These are phyloP conservation scores for Rhodotorula sp. DNA, from an alignment of 1,284 basidiomycete species.

Conservation along the genomic window DNA sequence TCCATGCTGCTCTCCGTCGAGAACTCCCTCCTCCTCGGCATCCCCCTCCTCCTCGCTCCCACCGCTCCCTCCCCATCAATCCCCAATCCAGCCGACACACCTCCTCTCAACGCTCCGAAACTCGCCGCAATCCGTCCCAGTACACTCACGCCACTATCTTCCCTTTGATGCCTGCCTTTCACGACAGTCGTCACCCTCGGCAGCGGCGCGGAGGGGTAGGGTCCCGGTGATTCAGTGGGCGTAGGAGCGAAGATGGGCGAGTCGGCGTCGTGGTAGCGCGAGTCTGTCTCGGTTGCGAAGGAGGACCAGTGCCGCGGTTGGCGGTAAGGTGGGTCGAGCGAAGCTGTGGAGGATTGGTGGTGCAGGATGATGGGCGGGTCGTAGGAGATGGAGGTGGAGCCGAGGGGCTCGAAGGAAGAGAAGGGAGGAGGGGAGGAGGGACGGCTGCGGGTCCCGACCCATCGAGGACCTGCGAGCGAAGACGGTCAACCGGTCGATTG, in stretches of 20 bases:
- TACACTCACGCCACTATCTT: constrained; percentile 6
- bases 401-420: not conserved
- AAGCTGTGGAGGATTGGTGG: not conserved
- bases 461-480: not conserved
- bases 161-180: not conserved
- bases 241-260: constrained; percentile 2
- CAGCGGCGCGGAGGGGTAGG: too few species aligned
- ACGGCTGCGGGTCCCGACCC: not conserved
- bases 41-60: not conserved
- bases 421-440: constrained; percentile 7
- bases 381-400: not conserved
- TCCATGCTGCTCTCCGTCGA: constrained; percentile 10
- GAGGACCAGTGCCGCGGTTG: not conserved
- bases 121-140: constrained; percentile 10
- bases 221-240: not conserved
- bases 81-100: not conserved
- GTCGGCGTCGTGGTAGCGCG: constrained; percentile 9
- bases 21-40: constrained; percentile 3
- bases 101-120: not conserved
- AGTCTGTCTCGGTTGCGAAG: constrained; percentile 1
- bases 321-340: too few species aligned
- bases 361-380: constrained; percentile 1
- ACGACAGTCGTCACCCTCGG: too few species aligned
- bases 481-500: accelerated
- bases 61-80: not conserved